These are phyloP conservation scores for Colletotrichum gloeosporioides DNA, from an alignment of 2,329 filamentous ascomycete genomes.

Conservation along the genomic window DNA sequence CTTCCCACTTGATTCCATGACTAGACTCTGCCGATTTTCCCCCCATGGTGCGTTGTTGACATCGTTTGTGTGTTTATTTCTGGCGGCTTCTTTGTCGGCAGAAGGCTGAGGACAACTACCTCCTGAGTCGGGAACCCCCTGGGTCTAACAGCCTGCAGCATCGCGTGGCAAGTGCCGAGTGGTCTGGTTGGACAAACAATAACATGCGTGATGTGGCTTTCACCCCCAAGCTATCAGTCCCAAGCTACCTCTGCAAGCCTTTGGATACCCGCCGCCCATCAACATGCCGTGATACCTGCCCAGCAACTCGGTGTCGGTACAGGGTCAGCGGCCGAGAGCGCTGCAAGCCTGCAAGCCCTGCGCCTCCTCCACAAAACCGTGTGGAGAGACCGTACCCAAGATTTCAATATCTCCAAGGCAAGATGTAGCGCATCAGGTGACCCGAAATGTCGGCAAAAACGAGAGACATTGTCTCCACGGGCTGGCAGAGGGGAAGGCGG, in stretches of 20 bases:
- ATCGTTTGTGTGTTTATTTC: not conserved
- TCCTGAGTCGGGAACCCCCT: not conserved
- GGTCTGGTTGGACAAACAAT: not conserved
- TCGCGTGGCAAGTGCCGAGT: not conserved
- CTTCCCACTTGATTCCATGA: not conserved
- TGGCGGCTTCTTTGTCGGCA: not conserved
- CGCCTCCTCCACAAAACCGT: not conserved
- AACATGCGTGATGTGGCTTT: not conserved
- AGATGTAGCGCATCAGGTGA: not conserved
- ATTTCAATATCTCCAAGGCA: not conserved
- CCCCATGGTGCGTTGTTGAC: not conserved
- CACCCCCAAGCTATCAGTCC: not conserved
- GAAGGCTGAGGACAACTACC: not conserved
- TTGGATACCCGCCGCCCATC: not conserved
- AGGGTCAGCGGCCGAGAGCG: not conserved
- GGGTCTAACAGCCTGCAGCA: not conserved
- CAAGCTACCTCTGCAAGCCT: not conserved
- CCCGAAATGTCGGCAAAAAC: not conserved
- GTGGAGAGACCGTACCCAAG: not conserved
- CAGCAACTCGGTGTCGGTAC: not conserved
- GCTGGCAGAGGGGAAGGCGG: not conserved
- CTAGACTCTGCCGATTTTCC: not conserved
- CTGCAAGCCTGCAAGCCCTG: not conserved
- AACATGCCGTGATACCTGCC: constrained; percentile 1
- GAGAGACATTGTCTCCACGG: not conserved